phyloP scores from a whole-genome alignment of 371 early-diverging fungal genomes.

The Actinomortierella wolfii region DNA sequence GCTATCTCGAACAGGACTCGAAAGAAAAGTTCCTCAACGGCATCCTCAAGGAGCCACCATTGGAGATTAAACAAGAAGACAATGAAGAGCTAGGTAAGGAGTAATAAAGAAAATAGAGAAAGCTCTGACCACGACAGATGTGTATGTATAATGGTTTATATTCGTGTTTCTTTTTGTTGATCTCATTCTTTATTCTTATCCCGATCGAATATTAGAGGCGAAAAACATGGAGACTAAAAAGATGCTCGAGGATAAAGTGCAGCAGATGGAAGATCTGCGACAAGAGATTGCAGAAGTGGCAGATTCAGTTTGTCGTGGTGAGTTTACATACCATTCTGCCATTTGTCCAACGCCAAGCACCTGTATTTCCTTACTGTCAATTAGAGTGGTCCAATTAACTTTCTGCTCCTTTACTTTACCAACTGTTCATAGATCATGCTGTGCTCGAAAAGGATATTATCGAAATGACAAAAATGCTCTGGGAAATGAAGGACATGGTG shows the following conservation, averaged over 20 bases:
- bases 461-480: constrained; percentile 8
- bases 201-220: not conserved
- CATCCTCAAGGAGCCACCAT: constrained; percentile 48
- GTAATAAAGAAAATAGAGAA: too few species aligned
- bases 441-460: constrained; percentile 8
- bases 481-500: constrained; percentile 22
- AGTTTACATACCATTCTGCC: not conserved
- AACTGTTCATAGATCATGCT: constrained; percentile 2
- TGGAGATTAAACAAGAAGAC: constrained; percentile 38
- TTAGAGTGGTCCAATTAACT: too few species aligned
- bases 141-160: too few species aligned
- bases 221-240: not conserved
- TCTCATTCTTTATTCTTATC: not conserved
- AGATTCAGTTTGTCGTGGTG: constrained; percentile 8
- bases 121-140: too few species aligned
- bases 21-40: constrained; percentile 57
- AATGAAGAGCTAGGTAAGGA: constrained; percentile 39
- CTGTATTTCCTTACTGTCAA: not conserved
- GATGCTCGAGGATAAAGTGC: not conserved
- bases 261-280: not conserved
- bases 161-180: too few species aligned
- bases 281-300: constrained; percentile 7
- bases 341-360: not conserved
- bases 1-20: constrained; percentile 59
- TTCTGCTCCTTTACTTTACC: too few species aligned